A percentile compares a stretch with the other conserved stretches of the same genome.
Evolutionary conservation across 2,329 filamentous ascomycete species (phyloP).

Genomic region (Stagonosporopsis chrysanthemi): DNA sequence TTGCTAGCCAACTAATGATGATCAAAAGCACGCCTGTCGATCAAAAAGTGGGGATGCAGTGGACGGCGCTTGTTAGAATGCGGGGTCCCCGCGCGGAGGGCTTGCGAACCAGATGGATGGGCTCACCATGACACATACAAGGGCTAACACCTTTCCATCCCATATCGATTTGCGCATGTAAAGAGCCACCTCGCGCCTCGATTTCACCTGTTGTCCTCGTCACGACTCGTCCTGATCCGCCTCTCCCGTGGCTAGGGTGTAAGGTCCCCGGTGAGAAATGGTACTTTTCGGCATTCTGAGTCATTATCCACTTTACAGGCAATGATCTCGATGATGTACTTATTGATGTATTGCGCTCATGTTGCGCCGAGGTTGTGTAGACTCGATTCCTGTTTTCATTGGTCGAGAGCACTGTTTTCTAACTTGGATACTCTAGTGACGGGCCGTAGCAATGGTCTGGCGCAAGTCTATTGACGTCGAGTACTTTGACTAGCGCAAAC

Average conservation of each 20-base stretch:
- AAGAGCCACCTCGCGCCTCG: background rate
- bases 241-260: background rate
- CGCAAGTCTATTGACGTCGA: background rate
- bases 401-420: background rate
- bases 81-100: constrained; percentile 12
- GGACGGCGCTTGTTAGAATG: constrained; percentile 1
- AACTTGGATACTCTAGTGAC: background rate
- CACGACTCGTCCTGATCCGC: background rate
- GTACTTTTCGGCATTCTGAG: background rate
- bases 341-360: background rate
- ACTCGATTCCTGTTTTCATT: constrained; percentile 1
- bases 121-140: background rate
- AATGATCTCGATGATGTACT: background rate
- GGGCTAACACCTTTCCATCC: background rate
- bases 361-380: background rate
- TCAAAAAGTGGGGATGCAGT: background rate
- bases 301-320: background rate
- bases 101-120: constrained; percentile 2
- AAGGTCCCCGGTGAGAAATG: background rate
- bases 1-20: background rate
- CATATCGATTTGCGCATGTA: background rate
- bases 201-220: background rate
- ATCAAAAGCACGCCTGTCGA: background rate
- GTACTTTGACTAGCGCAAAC: background rate
- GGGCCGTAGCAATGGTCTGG: background rate